These are phyloP conservation scores for Kodamaea alishanica DNA, from an alignment of 1,139 yeast species.

Conservation along the genomic window DNA sequence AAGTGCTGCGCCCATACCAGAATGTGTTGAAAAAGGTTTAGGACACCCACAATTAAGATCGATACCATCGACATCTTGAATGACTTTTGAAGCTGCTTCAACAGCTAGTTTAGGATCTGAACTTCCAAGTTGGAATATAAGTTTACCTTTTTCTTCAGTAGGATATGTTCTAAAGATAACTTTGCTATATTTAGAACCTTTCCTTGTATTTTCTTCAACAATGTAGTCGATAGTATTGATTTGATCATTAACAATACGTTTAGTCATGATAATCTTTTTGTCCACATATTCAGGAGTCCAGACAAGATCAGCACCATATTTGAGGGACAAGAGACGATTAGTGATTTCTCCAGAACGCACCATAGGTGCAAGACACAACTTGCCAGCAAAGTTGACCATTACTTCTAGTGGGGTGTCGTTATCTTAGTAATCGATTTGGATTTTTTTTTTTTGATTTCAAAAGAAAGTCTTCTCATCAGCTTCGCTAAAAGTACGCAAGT, in stretches of 20 bases:
- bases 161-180: constrained; percentile 75
- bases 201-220: constrained; percentile 8
- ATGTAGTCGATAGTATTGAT: constrained; percentile 62
- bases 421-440: too few species aligned
- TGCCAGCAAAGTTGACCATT: constrained; percentile 45
- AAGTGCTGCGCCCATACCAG: constrained; percentile 97
- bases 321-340: constrained; percentile 70
- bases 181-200: constrained; percentile 19
- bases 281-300: constrained; percentile 97
- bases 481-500: not conserved
- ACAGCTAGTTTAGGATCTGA: constrained; percentile 82
- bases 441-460: not conserved
- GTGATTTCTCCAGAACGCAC: constrained; percentile 95
- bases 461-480: not conserved
- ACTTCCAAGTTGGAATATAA: constrained; percentile 90
- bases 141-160: constrained; percentile 51
- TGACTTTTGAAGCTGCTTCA: constrained; percentile 75
- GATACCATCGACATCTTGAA: constrained; percentile 84
- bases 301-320: constrained; percentile 87
- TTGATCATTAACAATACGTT: constrained; percentile 51
- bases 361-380: constrained; percentile 91
- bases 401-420: not conserved
- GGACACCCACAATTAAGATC: constrained; percentile 98
- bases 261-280: constrained; percentile 70
- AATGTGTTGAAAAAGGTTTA: constrained; percentile 78